Percentiles rank a stretch among this genome's conserved stretches.
phyloP scores from a whole-genome alignment of 257 asterid genomes.

The Solanum clarkiae region DNA sequence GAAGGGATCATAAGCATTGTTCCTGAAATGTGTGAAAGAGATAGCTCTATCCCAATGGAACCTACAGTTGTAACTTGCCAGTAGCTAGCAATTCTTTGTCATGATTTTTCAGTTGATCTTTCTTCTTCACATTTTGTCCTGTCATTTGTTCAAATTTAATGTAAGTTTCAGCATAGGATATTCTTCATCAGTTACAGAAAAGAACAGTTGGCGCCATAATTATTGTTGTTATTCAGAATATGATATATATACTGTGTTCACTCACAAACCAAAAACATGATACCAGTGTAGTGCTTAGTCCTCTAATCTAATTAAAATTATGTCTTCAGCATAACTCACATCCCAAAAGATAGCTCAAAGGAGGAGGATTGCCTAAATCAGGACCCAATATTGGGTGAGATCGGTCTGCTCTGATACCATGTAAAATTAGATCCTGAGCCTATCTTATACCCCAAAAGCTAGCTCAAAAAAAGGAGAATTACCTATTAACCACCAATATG shows the following conservation, averaged over 20 bases:
- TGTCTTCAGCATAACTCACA: too few relatives aligned
- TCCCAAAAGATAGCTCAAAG: too few relatives aligned
- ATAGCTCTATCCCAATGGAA: slow-evolving; percentile 58
- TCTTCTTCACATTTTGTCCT: background rate
- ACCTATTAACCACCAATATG: too few relatives aligned
- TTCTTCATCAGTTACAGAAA: background rate
- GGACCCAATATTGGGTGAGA: too few relatives aligned
- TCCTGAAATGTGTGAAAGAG: slow-evolving; percentile 67
- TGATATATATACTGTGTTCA: background rate
- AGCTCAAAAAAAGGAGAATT: too few relatives aligned
- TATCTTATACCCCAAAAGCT: too few relatives aligned
- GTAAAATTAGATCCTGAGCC: too few relatives aligned
- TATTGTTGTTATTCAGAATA: background rate
- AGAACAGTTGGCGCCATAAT: background rate
- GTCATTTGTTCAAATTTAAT: background rate
- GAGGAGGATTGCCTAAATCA: rapidly evolving
- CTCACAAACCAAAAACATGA: background rate
- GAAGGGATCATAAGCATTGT: slow-evolving; percentile 54
- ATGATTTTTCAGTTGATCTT: background rate
- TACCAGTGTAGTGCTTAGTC: background rate
- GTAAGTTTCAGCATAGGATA: background rate
- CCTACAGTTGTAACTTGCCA: slow-evolving; percentile 50
- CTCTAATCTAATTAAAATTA: background rate
- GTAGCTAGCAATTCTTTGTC: slow-evolving; percentile 3
- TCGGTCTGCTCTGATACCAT: too few relatives aligned